Evolutionary conservation across 1,284 basidiomycete species (phyloP), one percentile per base, ranked within the genome.

Genomic region (Lentinus polychrous): DNA sequence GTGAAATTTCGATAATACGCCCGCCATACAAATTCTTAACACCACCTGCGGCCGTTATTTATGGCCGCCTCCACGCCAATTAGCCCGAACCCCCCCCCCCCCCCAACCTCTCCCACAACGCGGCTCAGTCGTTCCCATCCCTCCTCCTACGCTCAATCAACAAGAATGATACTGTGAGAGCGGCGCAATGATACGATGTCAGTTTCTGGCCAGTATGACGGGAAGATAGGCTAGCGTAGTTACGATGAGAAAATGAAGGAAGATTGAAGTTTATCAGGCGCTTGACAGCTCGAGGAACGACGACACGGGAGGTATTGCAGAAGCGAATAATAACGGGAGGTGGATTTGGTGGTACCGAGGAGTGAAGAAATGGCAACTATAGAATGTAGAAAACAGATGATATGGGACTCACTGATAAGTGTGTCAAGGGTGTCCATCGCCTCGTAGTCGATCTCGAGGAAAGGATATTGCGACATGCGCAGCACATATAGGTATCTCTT

Each of bases 391-490:
- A 41, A 41, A 6, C 14, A 24, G 17, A 14, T 20, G 17, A 6
- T 7, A 40, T 3, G 39, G 17, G 22, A 58, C 65, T 17, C 41
- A 68, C 70, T 49, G 46, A 72, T 63, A 40, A 74, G 59, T 10
- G 65, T 60, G 46, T 73, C 70, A 41, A 71, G 39, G 5, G 65
- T 66, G 24, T 66, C 64, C 46, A 66, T 47, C n/a, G 61, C 55
- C 11, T 60, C 57, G 24, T 60, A 54, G 40, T 69, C 64, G 20
- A 73, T 52, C 46, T 72, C 71, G 34, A 73, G 49, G 52, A 64
- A 70, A 15, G 69, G 67, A 11, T 63, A 54, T 34, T 65, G 62
- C 20, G 66, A 69, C 56, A 73, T 66, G 45, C 58, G 55, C 10
- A 71, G 60, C 5, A 73, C 58, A 24, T 60, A 53, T 49, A 68